Percentiles rank a stretch among this genome's conserved stretches.
Conservation (phyloP, 352 stramenopile genomes). For the Phytophthora europaea region DNA sequence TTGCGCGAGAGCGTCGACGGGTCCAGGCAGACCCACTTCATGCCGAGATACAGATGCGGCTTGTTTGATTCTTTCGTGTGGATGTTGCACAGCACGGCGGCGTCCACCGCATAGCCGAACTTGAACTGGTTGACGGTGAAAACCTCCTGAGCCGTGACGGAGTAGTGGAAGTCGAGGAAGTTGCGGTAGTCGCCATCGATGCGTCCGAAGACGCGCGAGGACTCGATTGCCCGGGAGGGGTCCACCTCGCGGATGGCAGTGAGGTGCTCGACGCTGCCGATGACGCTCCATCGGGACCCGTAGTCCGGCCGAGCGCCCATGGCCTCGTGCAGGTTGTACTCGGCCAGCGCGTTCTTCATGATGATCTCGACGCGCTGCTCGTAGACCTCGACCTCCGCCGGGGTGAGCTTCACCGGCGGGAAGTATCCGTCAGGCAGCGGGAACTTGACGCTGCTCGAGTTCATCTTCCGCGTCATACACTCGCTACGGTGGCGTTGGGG, state of each 20-base stretch:
- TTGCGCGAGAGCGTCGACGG: constrained; percentile 69
- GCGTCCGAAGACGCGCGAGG: constrained; percentile 67
- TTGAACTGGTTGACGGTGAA: constrained; percentile 81
- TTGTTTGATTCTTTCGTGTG: constrained; percentile 59
- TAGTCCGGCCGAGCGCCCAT: constrained; percentile 50
- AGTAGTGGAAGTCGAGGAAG: constrained; percentile 79
- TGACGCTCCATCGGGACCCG: constrained; percentile 43
- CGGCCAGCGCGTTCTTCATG: constrained; percentile 52
- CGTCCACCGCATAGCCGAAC: constrained; percentile 71
- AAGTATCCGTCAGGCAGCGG: constrained; percentile 54
- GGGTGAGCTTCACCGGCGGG: constrained; percentile 42
- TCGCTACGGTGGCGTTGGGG: neutral
- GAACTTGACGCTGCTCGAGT: constrained; percentile 42
- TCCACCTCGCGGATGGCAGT: constrained; percentile 51
- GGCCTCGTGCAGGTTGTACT: constrained; percentile 56
- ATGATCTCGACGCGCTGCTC: constrained; percentile 51
- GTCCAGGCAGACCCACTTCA: constrained; percentile 85
- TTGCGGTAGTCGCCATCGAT: constrained; percentile 71
- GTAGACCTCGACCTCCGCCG: constrained; percentile 41
- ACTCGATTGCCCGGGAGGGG: constrained; percentile 41
- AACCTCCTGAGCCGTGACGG: constrained; percentile 58
- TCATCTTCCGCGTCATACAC: constrained; percentile 22
- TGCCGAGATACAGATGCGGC: constrained; percentile 72
- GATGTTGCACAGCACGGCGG: constrained; percentile 77
- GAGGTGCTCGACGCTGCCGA: constrained; percentile 49